Evolutionary conservation across 176 grass and related monocot genomes (phyloP).

Genomic region (Lolium rigidum): DNA sequence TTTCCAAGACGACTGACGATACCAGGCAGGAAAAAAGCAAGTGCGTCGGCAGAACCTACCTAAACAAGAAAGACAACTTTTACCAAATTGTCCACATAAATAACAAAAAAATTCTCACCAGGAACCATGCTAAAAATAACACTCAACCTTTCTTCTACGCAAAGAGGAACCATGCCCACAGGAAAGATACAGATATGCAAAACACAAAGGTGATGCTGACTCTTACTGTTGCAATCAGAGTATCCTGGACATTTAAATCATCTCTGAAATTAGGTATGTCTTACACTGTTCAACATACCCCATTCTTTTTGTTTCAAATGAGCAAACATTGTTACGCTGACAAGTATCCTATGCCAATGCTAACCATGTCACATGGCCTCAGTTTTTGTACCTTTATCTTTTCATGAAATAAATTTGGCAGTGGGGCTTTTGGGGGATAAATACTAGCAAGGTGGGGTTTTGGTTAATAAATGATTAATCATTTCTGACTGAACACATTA

Average conservation of each 20-base stretch:
- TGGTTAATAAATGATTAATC: constrained; percentile 7
- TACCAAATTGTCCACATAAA: constrained; percentile 19
- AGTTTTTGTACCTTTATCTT: constrained; percentile 29
- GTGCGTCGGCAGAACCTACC: constrained; percentile 91
- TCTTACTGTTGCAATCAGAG: constrained; percentile 23
- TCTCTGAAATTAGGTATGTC: constrained; percentile 10
- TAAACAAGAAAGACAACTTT: constrained; percentile 54
- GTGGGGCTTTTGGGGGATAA: background rate
- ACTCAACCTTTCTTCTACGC: constrained; percentile 19
- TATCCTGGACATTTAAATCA: constrained; percentile 4
- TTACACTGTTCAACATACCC: constrained; percentile 19
- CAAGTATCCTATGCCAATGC: constrained; percentile 13
- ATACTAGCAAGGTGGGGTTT: constrained; percentile 4
- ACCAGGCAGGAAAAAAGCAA: constrained; percentile 93
- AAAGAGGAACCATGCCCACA: constrained; percentile 24
- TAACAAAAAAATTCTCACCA: constrained; percentile 31
- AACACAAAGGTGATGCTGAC: constrained; percentile 24
- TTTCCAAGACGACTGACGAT: constrained; percentile 90
- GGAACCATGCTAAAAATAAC: constrained; percentile 22
- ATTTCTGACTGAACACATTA: constrained; percentile 23
- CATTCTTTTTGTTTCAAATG: constrained; percentile 21
- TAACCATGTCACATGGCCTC: background rate
- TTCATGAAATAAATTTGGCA: constrained; percentile 4
- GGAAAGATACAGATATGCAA: constrained; percentile 19
- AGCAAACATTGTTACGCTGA: background rate